phyloP scores from a whole-genome alignment of 768 basidiomycete species.

The Russula sp. region DNA sequence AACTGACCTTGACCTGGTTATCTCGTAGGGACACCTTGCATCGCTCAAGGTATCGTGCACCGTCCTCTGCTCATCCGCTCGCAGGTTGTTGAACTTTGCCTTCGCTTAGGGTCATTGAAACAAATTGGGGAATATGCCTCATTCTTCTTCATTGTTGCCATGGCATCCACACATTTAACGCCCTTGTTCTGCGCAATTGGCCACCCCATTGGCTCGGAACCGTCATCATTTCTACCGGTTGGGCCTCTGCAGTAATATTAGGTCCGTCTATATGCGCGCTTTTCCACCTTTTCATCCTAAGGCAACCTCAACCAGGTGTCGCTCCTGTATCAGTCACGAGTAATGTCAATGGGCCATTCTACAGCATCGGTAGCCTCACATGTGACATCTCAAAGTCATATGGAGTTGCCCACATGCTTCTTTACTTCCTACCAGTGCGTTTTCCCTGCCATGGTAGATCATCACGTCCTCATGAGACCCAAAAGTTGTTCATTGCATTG shows the following conservation, averaged over 20 bases:
- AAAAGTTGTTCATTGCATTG: conserved; percentile 57
- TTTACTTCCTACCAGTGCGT: conserved; percentile 63
- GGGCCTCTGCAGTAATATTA: conserved; percentile 47
- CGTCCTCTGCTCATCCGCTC: conserved; percentile 3
- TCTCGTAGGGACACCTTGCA: conserved; percentile 41
- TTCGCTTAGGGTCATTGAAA: conserved; percentile 48
- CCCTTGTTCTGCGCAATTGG: conserved; percentile 55
- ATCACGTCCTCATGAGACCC: conserved; percentile 10
- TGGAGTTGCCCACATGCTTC: conserved; percentile 46
- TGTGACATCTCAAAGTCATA: conserved; percentile 51
- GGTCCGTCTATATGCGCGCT: conserved; percentile 42
- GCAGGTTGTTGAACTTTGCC: conserved; percentile 1
- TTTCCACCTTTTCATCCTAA: conserved; percentile 4
- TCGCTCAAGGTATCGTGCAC: conserved; percentile 52
- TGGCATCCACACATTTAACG: conserved; percentile 66
- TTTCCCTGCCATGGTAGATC: not conserved
- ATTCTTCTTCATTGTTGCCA: conserved; percentile 62
- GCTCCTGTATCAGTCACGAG: conserved; percentile 36
- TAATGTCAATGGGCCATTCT: conserved; percentile 44
- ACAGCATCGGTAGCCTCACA: conserved; percentile 50
- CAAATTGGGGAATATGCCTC: conserved; percentile 60
- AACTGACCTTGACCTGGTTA: not conserved
- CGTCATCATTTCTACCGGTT: conserved; percentile 48
- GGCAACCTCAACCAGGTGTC: conserved; percentile 20
- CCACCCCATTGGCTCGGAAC: conserved; percentile 50